Base-by-base conservation (phyloP, 768 basidiomycete species). In the Rhizopogon roseolus region DNA sequence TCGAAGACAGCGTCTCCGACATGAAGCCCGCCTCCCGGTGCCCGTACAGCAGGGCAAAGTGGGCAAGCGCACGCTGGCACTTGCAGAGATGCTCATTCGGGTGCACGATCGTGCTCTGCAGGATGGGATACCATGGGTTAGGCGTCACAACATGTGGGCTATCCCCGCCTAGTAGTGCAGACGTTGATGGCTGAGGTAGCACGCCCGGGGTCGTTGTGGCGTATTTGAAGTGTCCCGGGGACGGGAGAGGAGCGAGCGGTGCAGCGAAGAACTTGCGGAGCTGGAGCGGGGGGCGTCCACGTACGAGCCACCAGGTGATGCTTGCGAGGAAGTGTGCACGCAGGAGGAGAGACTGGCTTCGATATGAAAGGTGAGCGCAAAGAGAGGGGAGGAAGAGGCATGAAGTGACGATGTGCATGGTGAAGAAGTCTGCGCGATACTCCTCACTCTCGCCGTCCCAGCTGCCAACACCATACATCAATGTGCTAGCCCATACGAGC, bases 331-430 rank as follows among this genome's bases (percentile, higher is more conserved):
- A 77, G 67, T 85, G 86, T 2, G 76, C 70, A 7, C 78, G 79
- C n/a, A 90, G 74, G 13, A 89, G 71, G 14, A 79, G 65, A 4
- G 70, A 71, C 53, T 81, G 76, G 0, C 80, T 81, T 1, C 84
- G 67, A 57, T 82, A 88, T 70, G 85, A 81, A 50, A 81, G 57
- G 54, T 71, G 62, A 2, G 74, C 74, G 11, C 76, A 67, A 40
- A 82, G 52, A 0, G 85, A 76, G 0, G 81, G 76, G 16, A 87
- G 54, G 71, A 87, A 86, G 28, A 86, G 59, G 8, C 78, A 74
- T 1, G 86, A 86, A 0, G 88, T 90, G 36, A 88, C 79, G 11
- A 88, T 74, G 58, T 90, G 88, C 67, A 83, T 81, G 13, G 85
- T 88, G 73, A 83, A 81, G 68, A 90, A 88, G 59, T 89, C 84